Base-by-base conservation (phyloP, 1,284 basidiomycete genomes). In the Cutaneotrichosporon cavernicola region DNA sequence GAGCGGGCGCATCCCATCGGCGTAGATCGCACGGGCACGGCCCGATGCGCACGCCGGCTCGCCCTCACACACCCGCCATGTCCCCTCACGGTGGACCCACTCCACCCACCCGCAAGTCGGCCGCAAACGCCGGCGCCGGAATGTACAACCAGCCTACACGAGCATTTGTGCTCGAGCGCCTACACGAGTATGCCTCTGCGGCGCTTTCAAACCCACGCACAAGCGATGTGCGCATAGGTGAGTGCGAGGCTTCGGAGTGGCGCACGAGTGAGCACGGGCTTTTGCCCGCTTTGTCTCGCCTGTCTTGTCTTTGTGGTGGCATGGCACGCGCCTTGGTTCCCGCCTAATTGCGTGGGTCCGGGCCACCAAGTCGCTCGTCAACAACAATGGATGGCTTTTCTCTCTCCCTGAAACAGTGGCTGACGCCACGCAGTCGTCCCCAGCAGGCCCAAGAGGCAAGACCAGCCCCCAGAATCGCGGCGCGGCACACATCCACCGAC, bases 141-240 rank as follows among this genome's bases (percentile, higher is more conserved):
- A 18, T 36, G 34, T 56, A 30, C 38, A 56, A 56, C 38, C 55
- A 56, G 38, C 55, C 55, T 1, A 56, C 75, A 0, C 67, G 69
- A 22, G 72, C 68, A 13, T 80, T 75, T 58, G 72, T 78, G 10
- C 56, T 79, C 49, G 68, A 73, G 62, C 72, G 72, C 36, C 65
- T 81, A 31, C 69, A 76, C 47, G 67, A 72, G 38, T 52, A 73
- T 10, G 79, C 79, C 10, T 66, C 64, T 4, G 65, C 70, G 38
- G 76, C 74, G 57, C 80, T 78, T 76, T 72, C 70, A 36, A 66
- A 72, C 32, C 71, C 74, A 0, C 67, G 70, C 8, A 73, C 74
- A 1, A 63, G 74, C 11, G 79, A 81, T 64, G 72, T 73, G 51
- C 67, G 71, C n/a, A 70, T 81, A 22, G 65, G 78, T 80, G 62